A percentile compares a stretch with the other conserved stretches of the same genome.
Evolutionary conservation across 352 stramenopile species (phyloP).

Genomic region (Achlya hypogyna): DNA sequence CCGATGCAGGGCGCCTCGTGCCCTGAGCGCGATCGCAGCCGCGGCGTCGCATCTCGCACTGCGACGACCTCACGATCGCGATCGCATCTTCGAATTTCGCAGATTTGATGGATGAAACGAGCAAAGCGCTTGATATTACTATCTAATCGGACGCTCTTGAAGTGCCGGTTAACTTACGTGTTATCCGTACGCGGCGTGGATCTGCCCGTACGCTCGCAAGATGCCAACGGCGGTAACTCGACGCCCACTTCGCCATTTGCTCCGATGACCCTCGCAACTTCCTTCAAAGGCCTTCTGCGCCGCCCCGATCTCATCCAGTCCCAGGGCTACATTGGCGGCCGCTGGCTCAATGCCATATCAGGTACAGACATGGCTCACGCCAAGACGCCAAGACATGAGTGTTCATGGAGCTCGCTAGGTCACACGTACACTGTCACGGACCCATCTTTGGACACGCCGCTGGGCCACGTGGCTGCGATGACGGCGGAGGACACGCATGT

Average conservation of each 20-base stretch:
- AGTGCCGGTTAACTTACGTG: no score
- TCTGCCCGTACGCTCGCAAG: slow-evolving; percentile 5
- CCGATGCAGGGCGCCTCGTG: no score
- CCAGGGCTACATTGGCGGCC: slow-evolving; percentile 66
- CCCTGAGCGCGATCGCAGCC: no score
- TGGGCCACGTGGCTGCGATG: slow-evolving; percentile 68
- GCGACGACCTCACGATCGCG: no score
- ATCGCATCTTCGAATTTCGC: no score
- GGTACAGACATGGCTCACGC: not conserved
- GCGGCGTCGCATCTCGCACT: no score
- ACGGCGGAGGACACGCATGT: slow-evolving; percentile 48
- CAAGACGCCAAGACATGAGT: not conserved
- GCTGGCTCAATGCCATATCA: slow-evolving; percentile 51
- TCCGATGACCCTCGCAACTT: not conserved
- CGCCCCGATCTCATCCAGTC: slow-evolving; percentile 64
- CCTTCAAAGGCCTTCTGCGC: slow-evolving; percentile 23
- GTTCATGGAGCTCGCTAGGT: no score
- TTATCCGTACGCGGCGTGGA: no score
- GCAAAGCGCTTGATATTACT: no score
- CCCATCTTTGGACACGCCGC: slow-evolving; percentile 63
- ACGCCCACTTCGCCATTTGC: not conserved
- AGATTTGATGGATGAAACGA: no score
- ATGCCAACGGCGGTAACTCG: not conserved
- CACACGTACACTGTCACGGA: slow-evolving; percentile 26
- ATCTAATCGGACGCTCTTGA: no score